Conservation (phyloP, 805 yeast species). For the Huiozyma naganishii region DNA sequence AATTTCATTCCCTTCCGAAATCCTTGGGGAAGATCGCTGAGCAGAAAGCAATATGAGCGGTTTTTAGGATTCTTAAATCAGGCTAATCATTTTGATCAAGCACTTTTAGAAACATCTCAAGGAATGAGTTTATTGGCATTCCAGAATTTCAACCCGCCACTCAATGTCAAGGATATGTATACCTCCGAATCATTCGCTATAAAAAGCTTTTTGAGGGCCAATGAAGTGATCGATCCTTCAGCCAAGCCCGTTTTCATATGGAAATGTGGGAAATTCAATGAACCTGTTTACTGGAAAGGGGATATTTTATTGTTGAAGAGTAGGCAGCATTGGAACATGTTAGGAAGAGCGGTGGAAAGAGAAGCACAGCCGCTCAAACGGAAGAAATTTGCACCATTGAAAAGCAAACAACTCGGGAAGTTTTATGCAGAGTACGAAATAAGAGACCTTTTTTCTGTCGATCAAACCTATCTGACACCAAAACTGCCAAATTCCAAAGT, state of each 20-base stretch:
- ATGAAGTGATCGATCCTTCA: slow-evolving; percentile 5
- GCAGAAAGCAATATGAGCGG: slow-evolving; percentile 5
- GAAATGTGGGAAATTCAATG: not conserved
- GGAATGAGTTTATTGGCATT: slow-evolving; percentile 4
- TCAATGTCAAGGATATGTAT: slow-evolving; percentile 6
- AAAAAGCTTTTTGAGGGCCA: slow-evolving; percentile 6
- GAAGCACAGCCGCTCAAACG: slow-evolving; percentile 7
- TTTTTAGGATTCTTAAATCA: slow-evolving; percentile 1
- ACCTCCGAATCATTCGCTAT: slow-evolving; percentile 12
- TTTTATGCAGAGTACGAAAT: slow-evolving; percentile 7
- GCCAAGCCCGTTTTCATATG: slow-evolving; percentile 2
- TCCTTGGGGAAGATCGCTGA: slow-evolving; percentile 2
- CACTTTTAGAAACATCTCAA: slow-evolving; percentile 3
- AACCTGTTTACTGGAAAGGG: slow-evolving; percentile 9
- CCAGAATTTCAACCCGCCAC: slow-evolving; percentile 10
- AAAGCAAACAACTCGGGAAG: slow-evolving; percentile 2
- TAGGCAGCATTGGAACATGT: slow-evolving; percentile 18
- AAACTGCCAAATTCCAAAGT: slow-evolving; percentile 6
- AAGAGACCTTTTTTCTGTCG: slow-evolving; percentile 12
- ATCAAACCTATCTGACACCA: slow-evolving; percentile 17
- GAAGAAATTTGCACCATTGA: slow-evolving; percentile 5
- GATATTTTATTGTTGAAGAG: slow-evolving; percentile 14
- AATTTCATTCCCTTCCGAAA: slow-evolving; percentile 2
- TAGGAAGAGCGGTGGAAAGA: slow-evolving; percentile 14
- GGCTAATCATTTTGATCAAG: not conserved